Percentiles rank a stretch among this genome's conserved stretches.
Evolutionary conservation across 441 rosid species (phyloP).

Genomic region (Arabidopsis hybrid): DNA sequence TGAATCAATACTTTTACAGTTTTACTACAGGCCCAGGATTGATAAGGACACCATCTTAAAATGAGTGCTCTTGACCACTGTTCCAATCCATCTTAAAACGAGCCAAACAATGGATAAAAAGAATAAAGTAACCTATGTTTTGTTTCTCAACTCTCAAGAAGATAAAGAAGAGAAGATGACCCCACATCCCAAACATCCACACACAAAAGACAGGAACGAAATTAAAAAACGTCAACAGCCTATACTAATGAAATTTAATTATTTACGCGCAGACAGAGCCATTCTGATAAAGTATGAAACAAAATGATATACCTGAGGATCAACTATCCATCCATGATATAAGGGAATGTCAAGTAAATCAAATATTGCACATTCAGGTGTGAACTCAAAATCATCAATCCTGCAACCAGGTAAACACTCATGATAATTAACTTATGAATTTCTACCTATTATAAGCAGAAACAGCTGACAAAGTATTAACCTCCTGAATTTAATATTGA

Average conservation of each 20-base stretch:
- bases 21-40: constrained; percentile 17
- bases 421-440: neutral
- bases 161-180: constrained; percentile 6
- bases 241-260: neutral
- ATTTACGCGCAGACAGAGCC: neutral
- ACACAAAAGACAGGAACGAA: constrained; percentile 6
- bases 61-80: constrained; percentile 12
- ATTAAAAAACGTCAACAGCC: neutral
- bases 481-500: constrained; percentile 96
- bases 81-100: constrained; percentile 28
- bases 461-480: constrained; percentile 37
- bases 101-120: constrained; percentile 16
- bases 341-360: constrained; percentile 95
- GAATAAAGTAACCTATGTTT: constrained; percentile 10
- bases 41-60: constrained; percentile 17
- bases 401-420: constrained; percentile 56
- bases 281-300: constrained; percentile 3
- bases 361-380: constrained; percentile 95
- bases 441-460: neutral
- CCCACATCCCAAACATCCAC: constrained; percentile 27
- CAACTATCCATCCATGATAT: constrained; percentile 99
- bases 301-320: constrained; percentile 73
- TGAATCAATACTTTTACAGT: constrained; percentile 8
- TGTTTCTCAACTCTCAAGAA: constrained; percentile 22
- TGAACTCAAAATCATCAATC: constrained; percentile 98